Evolutionary conservation across 176 grass and related monocot genomes (phyloP).

Genomic region (Avena insularis): DNA sequence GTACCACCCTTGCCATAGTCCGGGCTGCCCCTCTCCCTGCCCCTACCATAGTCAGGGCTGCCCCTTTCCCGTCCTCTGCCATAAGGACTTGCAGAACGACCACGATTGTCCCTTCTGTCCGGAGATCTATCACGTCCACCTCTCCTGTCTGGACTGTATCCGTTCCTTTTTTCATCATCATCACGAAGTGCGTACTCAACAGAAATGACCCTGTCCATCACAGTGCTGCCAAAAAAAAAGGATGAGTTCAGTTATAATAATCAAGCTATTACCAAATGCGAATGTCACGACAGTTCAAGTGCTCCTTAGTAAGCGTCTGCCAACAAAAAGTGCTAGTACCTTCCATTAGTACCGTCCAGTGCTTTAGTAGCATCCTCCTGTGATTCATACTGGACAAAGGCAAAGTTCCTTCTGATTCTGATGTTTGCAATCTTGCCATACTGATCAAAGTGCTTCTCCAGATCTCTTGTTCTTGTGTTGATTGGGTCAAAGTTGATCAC

Average conservation of each 20-base stretch:
- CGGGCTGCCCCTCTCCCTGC: slow-evolving; percentile 61
- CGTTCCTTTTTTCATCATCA: slow-evolving; percentile 84
- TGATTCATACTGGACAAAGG: slow-evolving; percentile 87
- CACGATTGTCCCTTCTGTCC: slow-evolving; percentile 57
- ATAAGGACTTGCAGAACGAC: slow-evolving; percentile 74
- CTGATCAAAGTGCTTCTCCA: slow-evolving; percentile 91
- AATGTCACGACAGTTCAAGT: background rate
- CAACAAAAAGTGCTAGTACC: slow-evolving; percentile 45
- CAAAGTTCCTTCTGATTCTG: slow-evolving; percentile 95
- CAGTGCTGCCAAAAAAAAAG: slow-evolving; percentile 56
- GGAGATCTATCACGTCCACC: slow-evolving; percentile 69
- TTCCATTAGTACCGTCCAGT: slow-evolving; percentile 86
- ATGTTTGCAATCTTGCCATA: slow-evolving; percentile 89
- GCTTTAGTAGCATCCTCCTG: slow-evolving; percentile 95
- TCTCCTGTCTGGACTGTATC: slow-evolving; percentile 87
- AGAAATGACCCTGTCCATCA: slow-evolving; percentile 93
- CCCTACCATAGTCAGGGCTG: slow-evolving; percentile 68
- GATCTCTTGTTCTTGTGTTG: slow-evolving; percentile 84
- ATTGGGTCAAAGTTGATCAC: slow-evolving; percentile 99
- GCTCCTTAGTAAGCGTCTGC: background rate
- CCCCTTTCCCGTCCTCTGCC: slow-evolving; percentile 72
- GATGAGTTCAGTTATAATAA: slow-evolving; percentile 14
- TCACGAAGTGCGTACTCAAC: slow-evolving; percentile 96
- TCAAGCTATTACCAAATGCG: background rate
- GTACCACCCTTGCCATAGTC: slow-evolving; percentile 72